Conservation (phyloP, 192 early-diverging fungal genomes). For the Funneliformis mosseae region DNA sequence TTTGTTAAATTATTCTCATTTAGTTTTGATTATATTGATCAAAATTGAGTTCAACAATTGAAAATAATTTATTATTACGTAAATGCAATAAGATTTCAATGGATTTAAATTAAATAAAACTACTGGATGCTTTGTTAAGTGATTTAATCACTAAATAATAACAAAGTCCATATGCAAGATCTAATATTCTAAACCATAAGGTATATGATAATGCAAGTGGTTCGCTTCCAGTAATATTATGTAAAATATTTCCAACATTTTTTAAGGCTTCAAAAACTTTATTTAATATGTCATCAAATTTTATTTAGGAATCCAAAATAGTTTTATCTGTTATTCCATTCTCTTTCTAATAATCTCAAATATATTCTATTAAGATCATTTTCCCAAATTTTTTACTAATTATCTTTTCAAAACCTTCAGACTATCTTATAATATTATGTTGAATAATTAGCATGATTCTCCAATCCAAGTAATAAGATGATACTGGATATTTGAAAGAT, state of each 20-base stretch:
- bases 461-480: too few species aligned
- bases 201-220: neutral
- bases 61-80: too few species aligned
- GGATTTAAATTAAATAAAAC: neutral
- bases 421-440: too few species aligned
- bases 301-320: neutral
- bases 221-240: neutral
- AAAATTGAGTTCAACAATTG: too few species aligned
- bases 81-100: neutral
- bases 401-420: too few species aligned
- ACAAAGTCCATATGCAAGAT: neutral
- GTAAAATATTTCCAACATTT: neutral
- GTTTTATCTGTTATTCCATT: neutral
- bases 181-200: constrained; percentile 2
- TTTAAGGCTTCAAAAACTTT: neutral
- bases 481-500: too few species aligned
- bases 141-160: neutral
- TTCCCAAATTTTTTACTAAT: too few species aligned
- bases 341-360: neutral
- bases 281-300: neutral
- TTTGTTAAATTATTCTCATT: too few species aligned
- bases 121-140: too few species aligned
- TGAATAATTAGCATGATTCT: too few species aligned
- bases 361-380: too few species aligned
- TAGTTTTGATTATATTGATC: too few species aligned